Evolutionary conservation across 257 asterid genomes (phyloP), one percentile per base, ranked within the genome.

Genomic region (Penstemon davidsonii): DNA sequence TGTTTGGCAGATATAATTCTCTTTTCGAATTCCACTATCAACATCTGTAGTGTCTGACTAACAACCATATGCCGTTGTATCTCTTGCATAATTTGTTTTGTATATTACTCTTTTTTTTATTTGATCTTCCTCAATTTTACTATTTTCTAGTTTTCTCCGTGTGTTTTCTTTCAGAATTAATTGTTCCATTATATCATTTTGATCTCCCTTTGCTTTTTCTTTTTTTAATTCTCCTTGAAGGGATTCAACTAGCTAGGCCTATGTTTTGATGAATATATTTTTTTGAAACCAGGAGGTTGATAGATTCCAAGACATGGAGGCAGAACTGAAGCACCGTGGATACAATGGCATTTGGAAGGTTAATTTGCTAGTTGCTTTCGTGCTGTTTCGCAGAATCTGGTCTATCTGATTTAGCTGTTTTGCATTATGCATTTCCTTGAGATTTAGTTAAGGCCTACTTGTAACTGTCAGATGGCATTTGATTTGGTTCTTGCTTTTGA

Each of bases 331-430:
- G 72, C 84, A 76, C 63, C 89, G 82, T 37, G 99, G 96, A 66
- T 93, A 93, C 82, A 79, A 8, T 80, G 97, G 99, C 80, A 84
- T 93, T 76, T 93, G 96, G 99, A 90, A 90, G 97, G 99, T 93
- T 75, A 70, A 25, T 47, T 62, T 58, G 46, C 61, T 70, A 57
- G 55, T 68, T 74, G 54, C 66, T 64, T 68, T 77, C n/a, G 36
- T 60, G 40, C 67, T 68, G 66, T 63, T 65, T 15, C 62, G 15
- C 60, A 10, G 65, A 54, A 41, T 55, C 25, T 62, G 33, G 65
- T 33, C 36, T 15, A 10, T 73, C 44, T 15, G 38, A 59, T 50
- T 36, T 67, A 66, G 11, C 13, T 67, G 66, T 61, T 61, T 18
- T 18, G 11, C 3, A 11, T 55, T 56, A 19, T 13, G 0, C 5